These are phyloP conservation scores for Mortierella antarctica DNA, from an alignment of 192 early-diverging fungal genomes.

Conservation along the genomic window DNA sequence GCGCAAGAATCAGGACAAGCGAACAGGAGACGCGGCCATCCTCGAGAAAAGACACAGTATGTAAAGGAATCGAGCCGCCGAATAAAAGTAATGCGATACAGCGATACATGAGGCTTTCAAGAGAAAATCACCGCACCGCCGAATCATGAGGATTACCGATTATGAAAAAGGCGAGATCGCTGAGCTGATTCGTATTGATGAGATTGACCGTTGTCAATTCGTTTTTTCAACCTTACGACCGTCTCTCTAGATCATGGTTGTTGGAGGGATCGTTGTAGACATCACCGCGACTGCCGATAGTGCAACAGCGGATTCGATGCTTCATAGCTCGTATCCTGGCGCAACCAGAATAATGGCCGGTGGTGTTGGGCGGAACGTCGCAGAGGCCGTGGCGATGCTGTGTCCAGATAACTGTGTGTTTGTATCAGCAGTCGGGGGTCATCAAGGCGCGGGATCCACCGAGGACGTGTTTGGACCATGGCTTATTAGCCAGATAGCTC, in stretches of 20 bases:
- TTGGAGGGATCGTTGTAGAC: constrained; percentile 91
- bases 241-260: constrained; percentile 71
- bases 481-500: constrained; percentile 63
- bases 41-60: too few species aligned
- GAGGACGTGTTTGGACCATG: constrained; percentile 72
- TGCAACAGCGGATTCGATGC: constrained; percentile 17
- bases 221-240: neutral
- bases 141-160: too few species aligned
- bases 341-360: constrained; percentile 73
- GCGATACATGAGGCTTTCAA: too few species aligned
- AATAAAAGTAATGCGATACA: too few species aligned
- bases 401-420: constrained; percentile 71
- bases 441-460: neutral
- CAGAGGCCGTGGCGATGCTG: constrained; percentile 77
- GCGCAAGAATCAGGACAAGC: too few species aligned
- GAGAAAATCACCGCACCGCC: too few species aligned
- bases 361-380: constrained; percentile 95
- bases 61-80: too few species aligned
- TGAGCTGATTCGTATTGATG: too few species aligned
- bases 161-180: too few species aligned
- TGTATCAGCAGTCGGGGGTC: constrained; percentile 71
- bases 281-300: constrained; percentile 69
- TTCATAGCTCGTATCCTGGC: constrained; percentile 81
- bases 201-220: too few species aligned
- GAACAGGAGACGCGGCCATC: too few species aligned